phyloP scores from a whole-genome alignment of 2,329 filamentous ascomycete species.

The Penicillium thymicola region DNA sequence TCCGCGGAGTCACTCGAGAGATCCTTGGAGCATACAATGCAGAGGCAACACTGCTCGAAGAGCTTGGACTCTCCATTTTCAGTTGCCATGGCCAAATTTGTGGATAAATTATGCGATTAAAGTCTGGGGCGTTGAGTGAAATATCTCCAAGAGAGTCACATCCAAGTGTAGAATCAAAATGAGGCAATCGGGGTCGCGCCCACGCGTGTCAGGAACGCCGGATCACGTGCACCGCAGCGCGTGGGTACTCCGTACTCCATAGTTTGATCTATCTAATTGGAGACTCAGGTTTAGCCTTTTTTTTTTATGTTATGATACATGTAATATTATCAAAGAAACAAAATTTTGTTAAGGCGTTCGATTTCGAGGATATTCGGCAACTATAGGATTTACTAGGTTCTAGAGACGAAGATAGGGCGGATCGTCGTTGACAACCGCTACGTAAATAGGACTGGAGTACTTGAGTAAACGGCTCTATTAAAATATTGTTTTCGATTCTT shows the following conservation, averaged over 20 bases:
- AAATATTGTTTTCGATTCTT: too few relatives aligned
- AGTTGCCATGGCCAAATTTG: constrained; percentile 24
- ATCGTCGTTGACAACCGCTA: too few relatives aligned
- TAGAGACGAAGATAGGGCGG: too few relatives aligned
- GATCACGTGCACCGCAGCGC: background rate
- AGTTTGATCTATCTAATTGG: background rate
- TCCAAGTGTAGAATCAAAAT: background rate
- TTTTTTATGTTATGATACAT: too few relatives aligned
- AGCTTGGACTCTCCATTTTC: constrained; percentile 32
- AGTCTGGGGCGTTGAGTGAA: background rate
- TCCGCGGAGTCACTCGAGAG: constrained; percentile 39
- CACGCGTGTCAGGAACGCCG: constrained; percentile 7
- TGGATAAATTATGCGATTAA: background rate
- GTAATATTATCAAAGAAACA: too few relatives aligned
- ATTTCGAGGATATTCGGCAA: too few relatives aligned
- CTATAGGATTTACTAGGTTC: too few relatives aligned
- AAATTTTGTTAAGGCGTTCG: too few relatives aligned
- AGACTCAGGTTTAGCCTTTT: background rate
- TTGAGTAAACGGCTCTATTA: too few relatives aligned
- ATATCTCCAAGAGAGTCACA: background rate
- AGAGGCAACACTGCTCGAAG: constrained; percentile 47
- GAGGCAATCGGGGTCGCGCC: constrained; percentile 2
- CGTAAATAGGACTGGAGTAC: too few relatives aligned
- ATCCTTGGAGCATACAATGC: constrained; percentile 44
- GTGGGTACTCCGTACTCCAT: background rate